phyloP scores from a whole-genome alignment of 2,329 filamentous ascomycete genomes.

The Akanthomyces muscarius region DNA sequence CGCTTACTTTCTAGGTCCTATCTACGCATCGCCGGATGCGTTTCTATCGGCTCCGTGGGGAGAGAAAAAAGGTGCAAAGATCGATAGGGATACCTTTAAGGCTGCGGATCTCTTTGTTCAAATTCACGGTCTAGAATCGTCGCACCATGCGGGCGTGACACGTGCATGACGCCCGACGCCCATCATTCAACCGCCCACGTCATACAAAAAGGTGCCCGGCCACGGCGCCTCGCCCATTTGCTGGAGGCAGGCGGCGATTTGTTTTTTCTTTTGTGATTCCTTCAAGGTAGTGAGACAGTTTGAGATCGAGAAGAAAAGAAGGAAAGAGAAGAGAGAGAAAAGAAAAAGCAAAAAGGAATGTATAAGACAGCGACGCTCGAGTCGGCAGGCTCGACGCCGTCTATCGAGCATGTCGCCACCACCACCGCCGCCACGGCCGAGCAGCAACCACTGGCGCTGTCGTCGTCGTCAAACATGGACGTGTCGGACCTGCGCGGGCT shows the following conservation, averaged over 20 bases:
- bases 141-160: not conserved
- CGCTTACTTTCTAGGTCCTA: not conserved
- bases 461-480: not conserved
- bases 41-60: not conserved
- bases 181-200: not conserved
- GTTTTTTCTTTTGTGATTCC: no score
- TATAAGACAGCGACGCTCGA: not conserved
- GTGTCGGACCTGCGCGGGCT: constrained; percentile 24
- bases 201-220: not conserved
- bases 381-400: not conserved
- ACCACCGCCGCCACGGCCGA: not conserved
- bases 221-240: no score
- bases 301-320: no score
- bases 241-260: no score
- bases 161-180: not conserved
- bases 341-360: not conserved
- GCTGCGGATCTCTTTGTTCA: not conserved
- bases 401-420: not conserved
- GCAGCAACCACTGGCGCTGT: no score
- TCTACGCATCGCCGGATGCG: not conserved
- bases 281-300: no score
- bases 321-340: no score
- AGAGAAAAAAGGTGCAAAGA: not conserved
- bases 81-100: not conserved
- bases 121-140: not conserved